Evolutionary conservation across 768 basidiomycete genomes (phyloP), one percentile per base, ranked within the genome.

Genomic region (Hydnomerulius pinastri): DNA sequence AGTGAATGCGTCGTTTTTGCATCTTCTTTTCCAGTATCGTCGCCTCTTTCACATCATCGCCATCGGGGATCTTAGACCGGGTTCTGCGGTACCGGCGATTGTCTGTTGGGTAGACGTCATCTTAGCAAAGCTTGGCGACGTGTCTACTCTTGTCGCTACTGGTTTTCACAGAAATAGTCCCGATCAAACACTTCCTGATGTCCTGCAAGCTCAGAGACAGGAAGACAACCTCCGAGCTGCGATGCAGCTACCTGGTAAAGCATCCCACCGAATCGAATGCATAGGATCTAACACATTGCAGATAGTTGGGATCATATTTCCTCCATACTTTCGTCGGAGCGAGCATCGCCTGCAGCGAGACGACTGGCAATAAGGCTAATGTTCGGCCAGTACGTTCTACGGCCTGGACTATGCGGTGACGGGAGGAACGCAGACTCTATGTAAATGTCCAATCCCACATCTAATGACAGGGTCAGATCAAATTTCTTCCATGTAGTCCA

Each of bases 41-140:
- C 71, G 63, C 43, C 63, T 74, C 30, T 81, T 82, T 57, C 79
- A 76, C 45, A 38, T 52, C 25, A 68, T 79, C 40, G 79, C 76
- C 10, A 63, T 71, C 11, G 64, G 62, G 28, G 64, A 71, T 27
- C 33, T 65, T n/a, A 25, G 55, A 4, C 49, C 54, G 11, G 54
- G 49, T n/a, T 40, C 65, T 28, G 42, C 61, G 28, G 36, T 67
- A n/a, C 48, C 65, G 3, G 62, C 73, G 11, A 52, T 78, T n/a
- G 67, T 83, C 44, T 88, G 81, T 58, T 89, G 85, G 83, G 80
- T 81, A 9, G 87, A 90, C 50, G 68, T 77, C 41, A 48, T 88
- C 6, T 60, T 90, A 20, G 77, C 77, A 9, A 80, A 74, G 55
- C 60, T 90, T 6, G 74, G 77, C 27, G 70, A 76, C 42, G 64